Evolutionary conservation across 495 filamentous ascomycete genomes (phyloP), one percentile per base, ranked within the genome.

Genomic region (Pyrenula aspistea): DNA sequence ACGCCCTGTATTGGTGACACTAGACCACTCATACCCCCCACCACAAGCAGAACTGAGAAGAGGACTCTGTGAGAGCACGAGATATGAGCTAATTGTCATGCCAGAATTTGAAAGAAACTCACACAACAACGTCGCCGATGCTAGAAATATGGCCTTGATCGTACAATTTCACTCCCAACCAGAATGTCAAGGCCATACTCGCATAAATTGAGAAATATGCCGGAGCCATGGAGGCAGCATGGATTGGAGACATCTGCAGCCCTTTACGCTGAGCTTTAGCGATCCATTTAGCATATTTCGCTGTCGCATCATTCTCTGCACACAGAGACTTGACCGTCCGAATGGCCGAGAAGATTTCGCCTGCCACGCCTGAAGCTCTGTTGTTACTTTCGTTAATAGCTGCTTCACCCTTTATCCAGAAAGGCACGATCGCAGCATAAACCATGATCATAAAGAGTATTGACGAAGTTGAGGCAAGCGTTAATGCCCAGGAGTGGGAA

Each of bases 311-410:
- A 1, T 64, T 63, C 24, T 73, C 67, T 0, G 76, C 78, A 54
- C 72, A 72, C 51, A 81, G 77, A 1, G 81, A 77, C 50, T 81
- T 71, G 0, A 84, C 78, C 1, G 75, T 74, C 15, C 73, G 72
- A 25, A 82, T 72, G 1, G 72, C 70, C 15, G 65, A 65, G 25
- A 84, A 70, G 0, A 73, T 73, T 22, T 73, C 77, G 36, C 77
- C 71, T 1, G 79, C 79, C 10, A 81, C 60, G 0, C 65, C 53
- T 4, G 75, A 65, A 22, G 78, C 69, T 22, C 64, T 63, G 24
- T 63, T 59, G 55, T 67, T 61, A 0, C 63, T 63, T 48, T 65
- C 61, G 25, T 60, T 63, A 11, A 72, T 59, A 55, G 59, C 59
- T 36, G 62, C 60, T 21, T 67, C 66, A 24, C 55, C 49, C 8